Evolutionary conservation across 441 rosid genomes (phyloP).

Genomic region (Gossypium davidsonii): DNA sequence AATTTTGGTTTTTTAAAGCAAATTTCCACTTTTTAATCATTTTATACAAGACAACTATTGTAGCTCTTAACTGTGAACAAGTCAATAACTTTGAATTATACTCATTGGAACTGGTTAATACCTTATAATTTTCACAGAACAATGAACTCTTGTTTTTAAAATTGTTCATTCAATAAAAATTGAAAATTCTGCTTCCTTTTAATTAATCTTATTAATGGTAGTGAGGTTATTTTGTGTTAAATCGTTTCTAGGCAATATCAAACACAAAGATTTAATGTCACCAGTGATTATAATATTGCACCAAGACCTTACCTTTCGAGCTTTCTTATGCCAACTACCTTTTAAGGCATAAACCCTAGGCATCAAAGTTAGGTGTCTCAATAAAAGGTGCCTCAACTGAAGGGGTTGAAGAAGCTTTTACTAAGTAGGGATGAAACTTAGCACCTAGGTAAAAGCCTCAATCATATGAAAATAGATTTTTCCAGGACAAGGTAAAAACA

Average conservation of each 20-base stretch:
- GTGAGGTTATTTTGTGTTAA: not conserved
- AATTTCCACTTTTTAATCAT: not conserved
- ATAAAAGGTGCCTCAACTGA: not conserved
- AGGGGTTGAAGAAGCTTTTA: not conserved
- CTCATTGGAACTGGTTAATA: not conserved
- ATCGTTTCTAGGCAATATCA: not conserved
- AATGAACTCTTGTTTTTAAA: not conserved
- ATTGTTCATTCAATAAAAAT: not conserved
- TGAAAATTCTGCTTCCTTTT: not conserved
- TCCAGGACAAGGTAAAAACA: not conserved
- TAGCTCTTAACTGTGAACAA: not conserved
- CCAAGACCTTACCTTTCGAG: not conserved
- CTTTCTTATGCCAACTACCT: not conserved
- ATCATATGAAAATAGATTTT: not conserved
- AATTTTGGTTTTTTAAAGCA: not conserved
- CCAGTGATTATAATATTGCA: not conserved
- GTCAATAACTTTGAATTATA: not conserved
- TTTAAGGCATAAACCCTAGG: not conserved
- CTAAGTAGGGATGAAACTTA: not conserved
- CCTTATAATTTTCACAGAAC: not conserved
- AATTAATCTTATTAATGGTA: not conserved
- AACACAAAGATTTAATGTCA: not conserved
- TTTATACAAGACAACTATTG: not conserved
- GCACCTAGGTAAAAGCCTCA: not conserved
- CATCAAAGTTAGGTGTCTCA: not conserved